Evolutionary conservation across 768 basidiomycete species (phyloP).

Genomic region (Sarcomyxa edulis): DNA sequence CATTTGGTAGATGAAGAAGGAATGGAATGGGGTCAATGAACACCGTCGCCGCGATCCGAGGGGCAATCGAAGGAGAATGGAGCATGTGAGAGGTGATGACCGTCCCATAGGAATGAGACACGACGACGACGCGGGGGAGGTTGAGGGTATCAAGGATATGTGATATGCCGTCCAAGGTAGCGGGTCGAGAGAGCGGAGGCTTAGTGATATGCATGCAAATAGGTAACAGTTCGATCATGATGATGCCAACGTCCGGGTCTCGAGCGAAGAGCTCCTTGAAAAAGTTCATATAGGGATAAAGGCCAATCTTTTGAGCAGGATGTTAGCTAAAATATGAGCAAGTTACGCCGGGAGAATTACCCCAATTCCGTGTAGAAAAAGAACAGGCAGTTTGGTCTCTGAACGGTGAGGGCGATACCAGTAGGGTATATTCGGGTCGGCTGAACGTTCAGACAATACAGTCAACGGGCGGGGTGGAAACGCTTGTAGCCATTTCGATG

Average conservation of each 20-base stretch:
- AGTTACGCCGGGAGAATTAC: constrained; percentile 26
- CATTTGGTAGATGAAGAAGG: constrained; percentile 54
- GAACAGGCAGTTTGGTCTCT: constrained; percentile 39
- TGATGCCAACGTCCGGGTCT: constrained; percentile 51
- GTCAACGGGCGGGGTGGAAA: constrained; percentile 52
- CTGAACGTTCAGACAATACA: constrained; percentile 37
- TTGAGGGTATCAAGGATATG: constrained; percentile 38
- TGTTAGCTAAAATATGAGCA: background rate
- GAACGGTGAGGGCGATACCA: constrained; percentile 44
- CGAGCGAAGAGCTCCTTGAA: constrained; percentile 35
- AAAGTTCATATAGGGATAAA: constrained; percentile 52
- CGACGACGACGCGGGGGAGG: constrained; percentile 36
- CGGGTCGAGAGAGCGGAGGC: constrained; percentile 36
- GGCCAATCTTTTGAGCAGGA: constrained; percentile 49
- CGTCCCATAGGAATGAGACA: constrained; percentile 61
- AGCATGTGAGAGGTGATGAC: constrained; percentile 50
- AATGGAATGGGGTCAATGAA: constrained; percentile 66
- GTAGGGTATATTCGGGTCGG: constrained; percentile 31
- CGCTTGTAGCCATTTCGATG: constrained; percentile 25
- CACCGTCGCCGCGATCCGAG: constrained; percentile 37
- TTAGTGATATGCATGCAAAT: constrained; percentile 56
- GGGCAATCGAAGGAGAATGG: constrained; percentile 25
- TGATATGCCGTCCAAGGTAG: constrained; percentile 36
- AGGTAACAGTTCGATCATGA: constrained; percentile 56
- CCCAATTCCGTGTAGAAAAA: constrained; percentile 67